Evolutionary conservation across 352 stramenopile species (phyloP).

Genomic region (Globisporangium iwayamae): DNA sequence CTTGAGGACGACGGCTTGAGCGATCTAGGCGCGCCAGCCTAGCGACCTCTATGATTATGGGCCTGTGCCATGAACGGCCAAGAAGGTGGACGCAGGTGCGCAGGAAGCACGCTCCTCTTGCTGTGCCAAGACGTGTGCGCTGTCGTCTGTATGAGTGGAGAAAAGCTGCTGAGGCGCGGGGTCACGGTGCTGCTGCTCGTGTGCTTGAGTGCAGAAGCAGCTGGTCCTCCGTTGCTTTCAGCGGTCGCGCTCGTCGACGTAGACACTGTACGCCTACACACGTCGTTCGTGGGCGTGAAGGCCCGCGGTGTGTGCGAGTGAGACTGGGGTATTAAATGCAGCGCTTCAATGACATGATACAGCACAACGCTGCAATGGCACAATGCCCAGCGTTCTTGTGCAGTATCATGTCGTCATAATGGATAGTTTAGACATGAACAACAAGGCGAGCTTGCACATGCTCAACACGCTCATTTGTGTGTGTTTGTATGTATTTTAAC

Average conservation of each 20-base stretch:
- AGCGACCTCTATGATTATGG: too few relatives aligned
- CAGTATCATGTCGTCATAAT: background rate
- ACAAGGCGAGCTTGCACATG: too few relatives aligned
- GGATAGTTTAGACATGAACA: too few relatives aligned
- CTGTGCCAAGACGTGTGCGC: background rate
- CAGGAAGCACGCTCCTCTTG: background rate
- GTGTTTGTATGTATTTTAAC: too few relatives aligned
- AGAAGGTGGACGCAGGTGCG: too few relatives aligned
- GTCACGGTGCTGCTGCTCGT: background rate
- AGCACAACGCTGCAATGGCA: background rate
- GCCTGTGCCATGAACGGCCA: too few relatives aligned
- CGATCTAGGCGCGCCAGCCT: too few relatives aligned
- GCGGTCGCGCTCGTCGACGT: background rate
- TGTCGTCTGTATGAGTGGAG: background rate
- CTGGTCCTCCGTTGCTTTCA: background rate
- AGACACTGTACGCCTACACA: background rate
- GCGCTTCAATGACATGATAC: too few relatives aligned
- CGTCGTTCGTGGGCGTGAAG: background rate
- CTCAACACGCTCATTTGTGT: background rate
- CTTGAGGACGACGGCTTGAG: too few relatives aligned
- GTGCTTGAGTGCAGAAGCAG: background rate
- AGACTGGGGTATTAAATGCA: too few relatives aligned
- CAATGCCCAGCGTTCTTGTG: too few relatives aligned
- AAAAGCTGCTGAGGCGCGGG: background rate
- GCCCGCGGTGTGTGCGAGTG: too few relatives aligned